A percentile compares a stretch with the other conserved stretches of the same genome.
Evolutionary conservation across 108 stramenopile species (phyloP).

Genomic region (Nannochloropsis gaditana): DNA sequence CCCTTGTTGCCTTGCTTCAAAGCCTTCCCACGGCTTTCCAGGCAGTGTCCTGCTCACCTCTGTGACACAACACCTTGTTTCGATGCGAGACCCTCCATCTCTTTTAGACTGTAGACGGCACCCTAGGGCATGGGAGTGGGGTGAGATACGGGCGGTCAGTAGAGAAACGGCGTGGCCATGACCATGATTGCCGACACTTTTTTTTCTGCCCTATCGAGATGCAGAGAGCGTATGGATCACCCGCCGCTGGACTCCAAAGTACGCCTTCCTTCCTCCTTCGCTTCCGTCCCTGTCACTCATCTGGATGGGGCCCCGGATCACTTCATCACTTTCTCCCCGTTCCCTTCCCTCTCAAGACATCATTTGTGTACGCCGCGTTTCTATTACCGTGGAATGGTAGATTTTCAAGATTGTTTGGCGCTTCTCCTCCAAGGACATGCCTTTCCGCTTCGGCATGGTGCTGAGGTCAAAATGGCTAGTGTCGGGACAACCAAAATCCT

Average conservation of each 20-base stretch:
- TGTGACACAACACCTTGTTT: no score
- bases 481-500: neutral
- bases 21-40: no score
- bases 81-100: neutral
- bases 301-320: no score
- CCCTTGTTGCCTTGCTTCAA: no score
- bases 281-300: neutral
- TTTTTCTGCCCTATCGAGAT: neutral
- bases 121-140: neutral
- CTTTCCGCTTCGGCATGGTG: neutral
- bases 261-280: neutral
- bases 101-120: neutral
- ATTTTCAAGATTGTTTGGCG: neutral
- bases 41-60: no score
- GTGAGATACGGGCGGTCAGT: neutral
- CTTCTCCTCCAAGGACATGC: slow-evolving; percentile 11
- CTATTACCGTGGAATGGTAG: neutral
- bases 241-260: neutral
- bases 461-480: neutral
- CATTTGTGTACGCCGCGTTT: neutral
- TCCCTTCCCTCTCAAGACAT: neutral
- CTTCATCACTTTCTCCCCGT: neutral
- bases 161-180: neutral
- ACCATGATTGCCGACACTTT: neutral
- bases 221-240: neutral